Base-by-base conservation (phyloP, 352 stramenopile species). In the Globisporangium paddicum region DNA sequence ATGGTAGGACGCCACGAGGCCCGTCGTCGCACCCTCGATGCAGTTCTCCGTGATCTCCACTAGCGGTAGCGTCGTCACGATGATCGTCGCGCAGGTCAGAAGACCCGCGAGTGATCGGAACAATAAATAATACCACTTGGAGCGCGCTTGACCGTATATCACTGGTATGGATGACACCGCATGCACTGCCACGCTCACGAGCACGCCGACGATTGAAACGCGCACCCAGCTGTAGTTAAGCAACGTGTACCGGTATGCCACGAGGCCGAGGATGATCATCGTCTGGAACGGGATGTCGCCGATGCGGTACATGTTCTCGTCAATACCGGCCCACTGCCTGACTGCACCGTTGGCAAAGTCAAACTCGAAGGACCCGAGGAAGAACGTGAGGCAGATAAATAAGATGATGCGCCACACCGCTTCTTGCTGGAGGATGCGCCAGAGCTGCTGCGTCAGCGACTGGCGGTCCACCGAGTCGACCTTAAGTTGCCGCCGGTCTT, bases 201-300 rank as follows among this genome's bases (percentile, higher is more conserved):
- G 28, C 21, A 89, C 37, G 9, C 66, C 71, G n/a, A 67, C 71
- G 8, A 79, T 62, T 1, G 72, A 79, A 3, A 90, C 66, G 26
- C 76, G 78, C 28, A 86, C 66, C 82, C 82, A 92, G 55, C 75
- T 89, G 67, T 78, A 82, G 61, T 92, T 92, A 40, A 92, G 79
- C 41, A 89, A 51, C 19, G 68, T 75, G 38, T 74, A 59, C 44
- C 82, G 79, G 60, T 77, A 92, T 11, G 72, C 62, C 47, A 85
- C 25, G 23, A 90, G 70, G 37, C 66, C 58, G 19, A 77, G 1
- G 10, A 90, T 66, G 63, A 78, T 64, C 50, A 89, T 61, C 6
- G 64, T 41, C 35, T 87, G 68, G 21, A 68, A 67, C 1, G 76
- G 71, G 30, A 90, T 88, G 37, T 72, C 56, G 2, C 65, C 72